Evolutionary conservation across 1,139 yeast genomes (phyloP), one percentile per base, ranked within the genome.

Genomic region (Scheffersomyces parashehatae): DNA sequence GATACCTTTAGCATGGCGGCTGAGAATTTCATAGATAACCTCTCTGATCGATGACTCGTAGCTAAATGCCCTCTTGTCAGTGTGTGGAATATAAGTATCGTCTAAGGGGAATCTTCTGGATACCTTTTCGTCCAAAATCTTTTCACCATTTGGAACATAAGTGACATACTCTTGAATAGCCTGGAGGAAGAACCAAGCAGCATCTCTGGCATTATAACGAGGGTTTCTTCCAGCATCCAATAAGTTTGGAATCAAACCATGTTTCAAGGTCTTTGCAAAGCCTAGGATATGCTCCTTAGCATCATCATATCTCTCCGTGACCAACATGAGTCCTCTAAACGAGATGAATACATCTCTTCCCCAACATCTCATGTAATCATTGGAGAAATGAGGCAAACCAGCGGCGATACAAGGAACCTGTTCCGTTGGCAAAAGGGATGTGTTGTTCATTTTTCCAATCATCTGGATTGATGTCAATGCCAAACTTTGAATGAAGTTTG

Each of bases 311-410:
- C 98, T 75, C 12, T 86, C 95, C 0, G 97, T 79, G 1, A 86
- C 84, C 34, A 91, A 67, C 48, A 90, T 68, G 39, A 91, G 72
- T 0, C 99, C 99, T 51, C 97, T 74, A 44, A 87, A 75, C 0
- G 97, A 79, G 44, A 93, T 85, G 60, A 93, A 93, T 2, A 90
- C 96, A 67, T 93, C 99, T 60, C 99, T 79, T 28, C 99, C 99
- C 99, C 99, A 93, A 62, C 97, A 89, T 65, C 99, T 78, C 96
- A 91, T 90, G 63, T 88, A 90, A 53, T 85, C 89, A 46, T 78
- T 79, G 58, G 95, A 83, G 64, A 93, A 93, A 67, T 91, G 97
- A 3, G 99, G 99, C 47, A 93, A 75, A 0, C 98, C 99, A 2
- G 99, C 99, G 12, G 98, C 97, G 79, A 93, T 73, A 37, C 89